phyloP scores from a whole-genome alignment of 1,284 basidiomycete genomes.

The Pyrrhoderma noxium region DNA sequence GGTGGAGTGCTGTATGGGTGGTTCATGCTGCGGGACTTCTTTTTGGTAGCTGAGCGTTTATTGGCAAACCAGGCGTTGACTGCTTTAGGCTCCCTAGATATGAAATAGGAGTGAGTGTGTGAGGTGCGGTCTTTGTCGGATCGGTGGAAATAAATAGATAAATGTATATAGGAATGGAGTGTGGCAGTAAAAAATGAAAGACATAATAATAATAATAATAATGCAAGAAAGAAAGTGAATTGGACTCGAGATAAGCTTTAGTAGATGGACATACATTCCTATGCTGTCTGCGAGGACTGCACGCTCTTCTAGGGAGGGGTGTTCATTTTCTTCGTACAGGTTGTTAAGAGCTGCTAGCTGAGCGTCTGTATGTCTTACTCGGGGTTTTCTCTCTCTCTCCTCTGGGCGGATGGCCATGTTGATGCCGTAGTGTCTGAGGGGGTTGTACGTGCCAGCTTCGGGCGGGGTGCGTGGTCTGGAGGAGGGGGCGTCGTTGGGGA shows the following conservation, averaged over 20 bases:
- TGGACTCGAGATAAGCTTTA: conserved; percentile 11
- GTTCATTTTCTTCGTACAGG: conserved; percentile 67
- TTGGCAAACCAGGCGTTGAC: conserved; percentile 82
- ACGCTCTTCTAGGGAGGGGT: conserved; percentile 63
- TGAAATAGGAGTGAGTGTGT: conserved; percentile 16
- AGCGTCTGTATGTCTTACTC: conserved; percentile 62
- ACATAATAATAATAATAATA: neutral
- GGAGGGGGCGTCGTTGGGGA: conserved; percentile 21
- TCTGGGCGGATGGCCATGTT: conserved; percentile 20
- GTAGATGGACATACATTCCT: conserved; percentile 52
- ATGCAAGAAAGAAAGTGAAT: conserved; percentile 18
- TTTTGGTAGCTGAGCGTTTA: conserved; percentile 74
- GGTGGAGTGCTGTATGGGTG: conserved; percentile 23
- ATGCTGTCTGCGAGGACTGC: conserved; percentile 58
- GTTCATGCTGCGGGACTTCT: conserved; percentile 41
- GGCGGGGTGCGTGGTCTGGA: conserved; percentile 21
- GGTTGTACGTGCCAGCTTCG: conserved; percentile 21
- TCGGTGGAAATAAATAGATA: conserved; percentile 18
- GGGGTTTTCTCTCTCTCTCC: conserved; percentile 54
- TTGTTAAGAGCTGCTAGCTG: conserved; percentile 69
- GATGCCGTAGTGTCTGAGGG: conserved; percentile 27
- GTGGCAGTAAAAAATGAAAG: neutral
- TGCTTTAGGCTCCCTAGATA: conserved; percentile 65
- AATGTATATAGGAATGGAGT: conserved; percentile 16
- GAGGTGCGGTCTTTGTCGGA: conserved; percentile 6